Evolutionary conservation across 2,329 filamentous ascomycete genomes (phyloP), one percentile per base, ranked within the genome.

Genomic region (Cytospora schulzeri): DNA sequence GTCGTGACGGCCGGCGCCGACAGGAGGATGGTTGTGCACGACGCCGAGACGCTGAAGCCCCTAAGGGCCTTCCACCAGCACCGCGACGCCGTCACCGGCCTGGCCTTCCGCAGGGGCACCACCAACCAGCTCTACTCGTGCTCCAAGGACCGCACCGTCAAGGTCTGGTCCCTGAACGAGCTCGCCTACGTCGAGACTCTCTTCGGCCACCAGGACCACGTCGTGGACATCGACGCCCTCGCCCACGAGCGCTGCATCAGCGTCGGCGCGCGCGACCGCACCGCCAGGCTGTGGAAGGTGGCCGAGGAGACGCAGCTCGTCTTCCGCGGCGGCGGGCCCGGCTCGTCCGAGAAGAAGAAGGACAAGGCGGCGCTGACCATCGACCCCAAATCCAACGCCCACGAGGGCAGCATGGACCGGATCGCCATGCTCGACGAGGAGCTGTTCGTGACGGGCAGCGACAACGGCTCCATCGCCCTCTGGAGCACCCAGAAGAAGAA

Each of bases 401-500:
- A 83, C 71, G 85, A 97, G 76, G 94, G 93, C 62, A 96, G 90
- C 73, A 93, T 97, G 77, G 95, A 99, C 77, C 89, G 93, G 66
- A 88, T 98, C 29, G 91, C 93, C 65, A 92, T 96, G 81, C 85
- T 99, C 73, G 95, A 91, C 77, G 93, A 90, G 72, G 89, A 89
- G 73, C 90, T 88, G 26, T 99, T 98, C 73, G 88, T 99, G 67
- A 99, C 95, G 0, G 95, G 94, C 26, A 91, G 91, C 65, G 94
- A 99, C 78, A 97, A 95, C 70, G 95, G 95, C 60, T 86, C 89
- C 7, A 81, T 99, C 59, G 89, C 88, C 1, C 84, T 98, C 15
- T 98, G 94, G 94, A 92, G 88, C 66, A 83, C 93, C 26, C 86
- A 93, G 74, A 97, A 96, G 81, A 99, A 99, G 84, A 98, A 98